Evolutionary conservation across 331 rosid genomes (phyloP), one percentile per base, ranked within the genome.

Genomic region (Prunus yedoensis): DNA sequence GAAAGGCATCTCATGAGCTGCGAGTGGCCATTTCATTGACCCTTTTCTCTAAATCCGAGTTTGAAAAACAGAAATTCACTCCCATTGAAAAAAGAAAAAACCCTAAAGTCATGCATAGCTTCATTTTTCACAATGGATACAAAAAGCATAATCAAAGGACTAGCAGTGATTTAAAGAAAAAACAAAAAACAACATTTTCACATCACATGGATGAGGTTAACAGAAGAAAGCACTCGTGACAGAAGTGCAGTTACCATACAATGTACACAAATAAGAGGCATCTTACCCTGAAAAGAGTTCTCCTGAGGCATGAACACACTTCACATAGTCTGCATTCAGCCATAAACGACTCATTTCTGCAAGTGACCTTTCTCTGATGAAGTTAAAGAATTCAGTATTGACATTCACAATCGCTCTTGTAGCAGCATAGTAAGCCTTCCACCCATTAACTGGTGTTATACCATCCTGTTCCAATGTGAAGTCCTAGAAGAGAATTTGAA

Each of bases 381-480:
- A 89, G 87, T 84, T 90, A 88, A 88, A 93, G 91, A 96, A 96
- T 78, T 87, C 93, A 45, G 85, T 80, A 86, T 96, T 96, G 80
- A 82, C 66, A 87, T 83, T 89, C 87, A 93, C 91, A 87, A 96
- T 86, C 23, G 97, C 94, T 82, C 97, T 71, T 49, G 99, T 96
- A 61, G 97, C 99, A 80, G 99, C 99, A 86, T 96, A 96, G 86
- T 96, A 96, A 58, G 97, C 94, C 78, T 96, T 96, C 99, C 99
- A 96, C 77, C 99, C 99, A 73, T 93, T 96, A 30, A 52, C 71
- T 28, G 99, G 99, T 10, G 85, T 91, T 65, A 96, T 73, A 8
- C 80, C 82, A 77, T 86, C 96, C 83, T 96, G 99, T 85, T 96
- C 99, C 89, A 84, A 82, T 8, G 99, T 91, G 80, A 91, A 96